Base-by-base conservation (phyloP, 306 rosid genomes). In the Purshia tridentata region DNA sequence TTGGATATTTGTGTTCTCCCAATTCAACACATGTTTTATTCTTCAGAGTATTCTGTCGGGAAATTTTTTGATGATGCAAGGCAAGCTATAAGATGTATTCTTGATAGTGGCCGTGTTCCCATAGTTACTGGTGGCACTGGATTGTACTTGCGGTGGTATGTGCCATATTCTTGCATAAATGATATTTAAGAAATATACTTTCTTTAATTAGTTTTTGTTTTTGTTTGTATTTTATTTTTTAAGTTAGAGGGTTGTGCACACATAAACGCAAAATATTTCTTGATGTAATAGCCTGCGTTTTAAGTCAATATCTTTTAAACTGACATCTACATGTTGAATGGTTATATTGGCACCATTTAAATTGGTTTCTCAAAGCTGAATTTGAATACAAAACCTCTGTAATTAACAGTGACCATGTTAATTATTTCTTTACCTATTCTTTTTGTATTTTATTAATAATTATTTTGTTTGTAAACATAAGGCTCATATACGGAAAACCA, bases 61-160 rank as follows among this genome's bases (percentile, higher is more conserved):
- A 84, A 84, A 81, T 94, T 88, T 88, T 91, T 84, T 75, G 98
- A 91, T 84, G 97, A 94, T 86, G 98, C 92, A 45, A 94, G 97
- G 84, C 81, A 85, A 85, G 91, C 90, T 56, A 88, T 90, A 49
- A 85, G 88, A 74, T 58, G 65, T 70, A 84, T 91, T 85, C 94
- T 91, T 81, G 92, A 88, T 72, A 85, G 59, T 9, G 92, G 91
- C 23, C 86, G 79, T 67, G 94, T 94, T 80, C 98, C 98, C 46
- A 83, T 94, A 60, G 92, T 94, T 76, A 87, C 91, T 54, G 98
- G 98, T 75, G 98, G 98, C 73, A 94, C 95, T 47, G 98, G 97
- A 77, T 79, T 94, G 81, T 91, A 94, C 83, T 87, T 94, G 73
- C 85, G 97, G 78, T 94, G 98, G 98, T 94, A 83, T 68, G 88